Conservation (phyloP, 257 asterid genomes). For the Solanum habrochaites region DNA sequence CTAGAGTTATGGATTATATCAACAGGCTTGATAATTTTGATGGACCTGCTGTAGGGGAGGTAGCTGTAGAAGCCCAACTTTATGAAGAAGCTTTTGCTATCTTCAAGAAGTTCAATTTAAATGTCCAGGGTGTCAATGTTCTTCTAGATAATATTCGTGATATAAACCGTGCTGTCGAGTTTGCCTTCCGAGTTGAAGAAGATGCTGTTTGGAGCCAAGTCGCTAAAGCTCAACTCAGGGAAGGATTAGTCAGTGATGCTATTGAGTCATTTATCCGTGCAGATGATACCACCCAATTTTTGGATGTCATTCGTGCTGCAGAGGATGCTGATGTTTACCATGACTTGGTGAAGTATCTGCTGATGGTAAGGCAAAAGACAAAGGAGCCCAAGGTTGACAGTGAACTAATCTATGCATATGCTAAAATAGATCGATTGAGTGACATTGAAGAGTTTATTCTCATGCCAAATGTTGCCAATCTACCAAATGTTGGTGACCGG, state of each 20-base stretch:
- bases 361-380: conserved; percentile 93
- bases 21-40: conserved; percentile 97
- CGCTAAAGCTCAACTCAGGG: conserved; percentile 95
- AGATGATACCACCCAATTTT: conserved; percentile 82
- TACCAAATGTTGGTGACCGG: conserved; percentile 23
- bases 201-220: conserved; percentile 99
- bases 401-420: conserved; percentile 96
- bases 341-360: conserved; percentile 90
- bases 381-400: conserved; percentile 99
- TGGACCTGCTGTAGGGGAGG: conserved; percentile 99
- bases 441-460: conserved; percentile 78
- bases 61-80: conserved; percentile 90
- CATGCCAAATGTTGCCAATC: conserved; percentile 28
- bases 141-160: conserved; percentile 84
- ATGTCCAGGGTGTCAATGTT: conserved; percentile 95
- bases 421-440: conserved; percentile 89
- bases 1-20: conserved; percentile 96
- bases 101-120: conserved; percentile 95
- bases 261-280: conserved; percentile 98
- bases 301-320: conserved; percentile 92
- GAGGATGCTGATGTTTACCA: conserved; percentile 82
- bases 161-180: conserved; percentile 91
- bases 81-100: conserved; percentile 95
- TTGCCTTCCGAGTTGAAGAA: conserved; percentile 97
- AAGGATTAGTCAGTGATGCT: conserved; percentile 93